A percentile compares a stretch with the other conserved stretches of the same genome.
phyloP scores from a whole-genome alignment of 495 filamentous ascomycete species.

The Penicillium chermesinum region DNA sequence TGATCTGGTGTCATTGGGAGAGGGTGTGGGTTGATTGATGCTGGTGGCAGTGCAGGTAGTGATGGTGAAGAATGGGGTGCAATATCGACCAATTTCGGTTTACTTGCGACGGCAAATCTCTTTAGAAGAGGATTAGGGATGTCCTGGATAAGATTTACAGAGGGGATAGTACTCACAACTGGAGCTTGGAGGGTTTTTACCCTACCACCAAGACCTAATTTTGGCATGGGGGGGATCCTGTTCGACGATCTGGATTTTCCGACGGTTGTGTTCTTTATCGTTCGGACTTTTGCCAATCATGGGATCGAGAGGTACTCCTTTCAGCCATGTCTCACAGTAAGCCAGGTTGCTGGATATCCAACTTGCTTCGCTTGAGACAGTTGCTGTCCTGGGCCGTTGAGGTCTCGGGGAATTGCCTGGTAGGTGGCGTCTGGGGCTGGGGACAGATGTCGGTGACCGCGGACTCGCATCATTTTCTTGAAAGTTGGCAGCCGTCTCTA shows the following conservation, averaged over 20 bases:
- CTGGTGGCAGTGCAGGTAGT: conserved; percentile 1
- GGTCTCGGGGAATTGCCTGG: conserved; percentile 20
- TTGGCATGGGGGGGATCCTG: conserved; percentile 33
- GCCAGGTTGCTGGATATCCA: conserved; percentile 41
- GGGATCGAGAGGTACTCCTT: conserved; percentile 34
- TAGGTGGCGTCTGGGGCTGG: not conserved
- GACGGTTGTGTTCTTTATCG: conserved; percentile 29
- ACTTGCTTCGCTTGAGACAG: conserved; percentile 40
- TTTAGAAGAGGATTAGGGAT: conserved; percentile 12
- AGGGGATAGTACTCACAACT: conserved; percentile 20
- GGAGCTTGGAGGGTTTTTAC: conserved; percentile 28
- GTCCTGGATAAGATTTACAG: not conserved
- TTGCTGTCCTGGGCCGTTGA: conserved; percentile 34
- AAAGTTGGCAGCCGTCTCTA: conserved; percentile 2
- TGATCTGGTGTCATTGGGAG: conserved; percentile 36
- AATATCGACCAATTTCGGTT: conserved; percentile 41
- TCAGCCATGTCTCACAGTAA: conserved; percentile 42
- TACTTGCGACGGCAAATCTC: conserved; percentile 40
- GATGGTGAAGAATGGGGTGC: conserved; percentile 35
- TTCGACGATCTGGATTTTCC: conserved; percentile 42
- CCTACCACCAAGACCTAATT: conserved; percentile 21
- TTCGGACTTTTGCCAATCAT: conserved; percentile 21
- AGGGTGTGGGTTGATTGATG: conserved; percentile 22
- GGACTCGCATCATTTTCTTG: not conserved
- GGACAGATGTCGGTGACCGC: conserved; percentile 7